phyloP scores from a whole-genome alignment of 83 land plant species.

The Diphasiastrum complanatum region DNA sequence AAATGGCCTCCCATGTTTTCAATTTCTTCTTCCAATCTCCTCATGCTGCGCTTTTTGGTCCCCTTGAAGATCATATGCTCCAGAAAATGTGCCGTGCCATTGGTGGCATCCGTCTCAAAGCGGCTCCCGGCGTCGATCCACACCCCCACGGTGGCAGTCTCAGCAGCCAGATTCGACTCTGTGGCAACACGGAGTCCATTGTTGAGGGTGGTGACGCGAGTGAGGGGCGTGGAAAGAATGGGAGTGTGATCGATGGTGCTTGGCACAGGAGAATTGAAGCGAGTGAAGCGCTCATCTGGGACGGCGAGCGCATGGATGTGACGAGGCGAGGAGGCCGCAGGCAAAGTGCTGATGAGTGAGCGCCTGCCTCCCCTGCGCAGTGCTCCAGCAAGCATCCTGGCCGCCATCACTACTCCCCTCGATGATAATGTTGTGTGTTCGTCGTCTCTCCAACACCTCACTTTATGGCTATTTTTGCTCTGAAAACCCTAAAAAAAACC shows the following conservation, averaged over 20 bases:
- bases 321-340: too few species aligned
- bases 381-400: too few species aligned
- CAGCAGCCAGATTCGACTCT: conserved; percentile 23
- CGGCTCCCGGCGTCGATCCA: conserved; percentile 34
- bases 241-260: conserved; percentile 19
- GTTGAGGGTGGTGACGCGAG: conserved; percentile 20
- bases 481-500: too few species aligned
- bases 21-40: conserved; percentile 6
- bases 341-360: too few species aligned
- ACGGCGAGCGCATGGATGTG: too few species aligned
- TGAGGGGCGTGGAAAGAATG: conserved; percentile 27
- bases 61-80: conserved; percentile 37
- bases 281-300: too few species aligned
- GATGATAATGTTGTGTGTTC: too few species aligned
- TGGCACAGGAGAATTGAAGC: conserved; percentile 26
- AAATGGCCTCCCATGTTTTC: conserved; percentile 12
- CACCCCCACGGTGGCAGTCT: conserved; percentile 29
- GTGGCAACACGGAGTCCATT: conserved; percentile 29
- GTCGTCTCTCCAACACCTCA: too few species aligned
- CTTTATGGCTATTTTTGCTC: too few species aligned
- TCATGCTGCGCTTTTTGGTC: conserved; percentile 10
- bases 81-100: conserved; percentile 31
- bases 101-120: conserved; percentile 24
- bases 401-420: too few species aligned
- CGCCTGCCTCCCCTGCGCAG: too few species aligned